These are phyloP conservation scores for Exophiala oligosperma DNA, from an alignment of 2,329 filamentous ascomycete species.

Conservation along the genomic window DNA sequence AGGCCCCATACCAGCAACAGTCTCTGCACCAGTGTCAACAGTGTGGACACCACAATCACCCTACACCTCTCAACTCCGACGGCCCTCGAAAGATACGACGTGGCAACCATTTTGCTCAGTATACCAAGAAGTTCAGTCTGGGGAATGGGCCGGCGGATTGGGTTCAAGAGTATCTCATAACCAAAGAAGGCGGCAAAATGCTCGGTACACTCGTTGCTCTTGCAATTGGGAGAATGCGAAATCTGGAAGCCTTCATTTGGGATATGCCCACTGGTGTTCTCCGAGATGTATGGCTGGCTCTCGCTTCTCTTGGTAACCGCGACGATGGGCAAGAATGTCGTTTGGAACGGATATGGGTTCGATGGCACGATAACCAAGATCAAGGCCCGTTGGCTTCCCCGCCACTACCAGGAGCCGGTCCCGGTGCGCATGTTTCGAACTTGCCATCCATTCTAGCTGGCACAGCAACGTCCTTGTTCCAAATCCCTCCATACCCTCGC, in stretches of 20 bases:
- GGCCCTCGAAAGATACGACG: conserved; percentile 42
- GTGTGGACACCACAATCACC: conserved; percentile 37
- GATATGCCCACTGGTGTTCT: conserved; percentile 86
- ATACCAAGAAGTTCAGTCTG: conserved; percentile 77
- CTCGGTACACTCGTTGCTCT: conserved; percentile 78
- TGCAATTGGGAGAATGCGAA: conserved; percentile 77
- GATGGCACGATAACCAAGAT: conserved; percentile 76
- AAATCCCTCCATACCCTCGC: conserved; percentile 48
- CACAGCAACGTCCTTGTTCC: conserved; percentile 25
- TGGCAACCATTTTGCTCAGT: conserved; percentile 75
- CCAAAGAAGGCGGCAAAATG: conserved; percentile 84
- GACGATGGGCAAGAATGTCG: conserved; percentile 62
- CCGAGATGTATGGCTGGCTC: conserved; percentile 76
- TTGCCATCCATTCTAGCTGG: conserved; percentile 26
- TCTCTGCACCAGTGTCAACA: conserved; percentile 18
- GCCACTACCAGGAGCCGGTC: conserved; percentile 26
- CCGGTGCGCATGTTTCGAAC: conserved; percentile 17
- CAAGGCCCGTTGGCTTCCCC: conserved; percentile 41
- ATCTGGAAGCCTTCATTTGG: conserved; percentile 80
- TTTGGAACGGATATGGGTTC: conserved; percentile 73
- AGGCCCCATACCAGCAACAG: conserved; percentile 44
- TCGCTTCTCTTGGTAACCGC: conserved; percentile 68
- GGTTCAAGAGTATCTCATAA: conserved; percentile 79
- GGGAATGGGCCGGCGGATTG: conserved; percentile 78
- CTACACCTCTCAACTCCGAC: conserved; percentile 26